These are phyloP conservation scores for Lachnellula subtilissima DNA, from an alignment of 2,329 filamentous ascomycete species.

Conservation along the genomic window DNA sequence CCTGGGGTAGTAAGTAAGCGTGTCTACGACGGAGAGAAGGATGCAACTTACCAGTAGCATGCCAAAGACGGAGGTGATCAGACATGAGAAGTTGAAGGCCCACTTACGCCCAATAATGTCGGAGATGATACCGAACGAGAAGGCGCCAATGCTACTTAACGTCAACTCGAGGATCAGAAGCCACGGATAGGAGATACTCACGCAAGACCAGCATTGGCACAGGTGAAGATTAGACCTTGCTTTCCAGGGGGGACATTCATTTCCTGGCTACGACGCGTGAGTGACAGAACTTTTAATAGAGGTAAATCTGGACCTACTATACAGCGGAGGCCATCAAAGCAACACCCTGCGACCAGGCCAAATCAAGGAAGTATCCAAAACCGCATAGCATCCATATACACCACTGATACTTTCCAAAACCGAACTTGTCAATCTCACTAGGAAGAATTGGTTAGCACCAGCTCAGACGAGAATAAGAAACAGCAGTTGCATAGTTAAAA, in stretches of 20 bases:
- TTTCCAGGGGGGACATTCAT: no score
- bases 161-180: no score
- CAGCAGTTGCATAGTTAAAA: no score
- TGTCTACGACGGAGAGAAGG: conserved; percentile 9
- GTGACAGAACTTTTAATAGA: background rate
- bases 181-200: no score
- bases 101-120: conserved; percentile 16
- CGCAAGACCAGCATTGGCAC: no score
- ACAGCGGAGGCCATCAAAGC: conserved; percentile 22
- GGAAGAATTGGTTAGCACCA: no score
- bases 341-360: conserved; percentile 25
- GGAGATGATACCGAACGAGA: no score
- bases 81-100: conserved; percentile 24
- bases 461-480: no score
- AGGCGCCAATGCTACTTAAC: no score
- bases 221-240: no score
- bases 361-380: conserved; percentile 27
- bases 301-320: conserved; percentile 19
- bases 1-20: conserved; percentile 6
- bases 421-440: conserved; percentile 19
- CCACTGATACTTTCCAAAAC: conserved; percentile 27
- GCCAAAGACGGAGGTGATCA: conserved; percentile 20
- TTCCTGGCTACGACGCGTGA: no score
- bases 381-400: conserved; percentile 26
- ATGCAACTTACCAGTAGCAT: conserved; percentile 14